These are phyloP conservation scores for carrot (Daucus carota) DNA, from an alignment of 129 eudicot species.

Conservation along the genomic window DH1_v3.0 NC_030388.2:2522501-2523000, in stretches of 20 bases:
- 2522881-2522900: too few species aligned
- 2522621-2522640: background rate
- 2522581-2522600: background rate
- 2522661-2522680: background rate
- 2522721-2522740: background rate
- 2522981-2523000: background rate
- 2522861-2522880: too few species aligned
- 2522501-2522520: background rate
- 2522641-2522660: background rate
- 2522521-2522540: background rate
- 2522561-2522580: background rate
- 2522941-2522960: background rate
- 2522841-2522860: background rate
- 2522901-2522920: too few species aligned
- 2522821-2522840: background rate
- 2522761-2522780: background rate
- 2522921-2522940: background rate
- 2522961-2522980: background rate
- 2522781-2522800: background rate
- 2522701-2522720: background rate
- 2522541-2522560: background rate
- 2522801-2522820: background rate
- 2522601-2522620: background rate
- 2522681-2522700: background rate
- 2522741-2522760: too few species aligned